These are phyloP conservation scores for Crithidia brevicula DNA, from an alignment of 208 protist genomes.

Conservation along the genomic window DNA sequence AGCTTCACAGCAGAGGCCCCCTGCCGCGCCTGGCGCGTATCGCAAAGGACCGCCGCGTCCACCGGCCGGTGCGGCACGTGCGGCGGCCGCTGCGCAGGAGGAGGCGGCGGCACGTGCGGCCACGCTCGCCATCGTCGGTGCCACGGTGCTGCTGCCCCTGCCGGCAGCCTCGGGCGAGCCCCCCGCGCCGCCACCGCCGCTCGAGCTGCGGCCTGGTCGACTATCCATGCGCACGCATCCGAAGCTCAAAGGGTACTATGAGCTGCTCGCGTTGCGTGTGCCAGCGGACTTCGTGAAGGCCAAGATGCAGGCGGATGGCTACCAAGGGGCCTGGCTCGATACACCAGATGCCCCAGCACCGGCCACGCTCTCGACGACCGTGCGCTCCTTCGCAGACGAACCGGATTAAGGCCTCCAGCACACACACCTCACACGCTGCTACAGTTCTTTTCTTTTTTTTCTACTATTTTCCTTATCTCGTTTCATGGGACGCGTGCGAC, in stretches of 20 bases:
- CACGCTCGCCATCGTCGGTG: slow-evolving; percentile 28
- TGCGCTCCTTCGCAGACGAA: slow-evolving; percentile 45
- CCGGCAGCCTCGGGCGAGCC: slow-evolving; percentile 20
- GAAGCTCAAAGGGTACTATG: slow-evolving; percentile 65
- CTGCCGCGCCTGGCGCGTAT: slow-evolving; percentile 9
- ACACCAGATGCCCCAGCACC: slow-evolving; percentile 61
- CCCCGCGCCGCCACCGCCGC: slow-evolving; percentile 47
- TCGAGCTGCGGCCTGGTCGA: slow-evolving; percentile 31
- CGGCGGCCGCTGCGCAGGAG: slow-evolving; percentile 15
- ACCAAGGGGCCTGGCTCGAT: slow-evolving; percentile 64
- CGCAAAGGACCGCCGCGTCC: slow-evolving; percentile 23
- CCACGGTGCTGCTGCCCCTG: slow-evolving; percentile 22
- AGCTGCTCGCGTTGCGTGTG: slow-evolving; percentile 62
- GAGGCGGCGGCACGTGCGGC: slow-evolving; percentile 13
- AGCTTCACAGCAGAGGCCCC: background rate
- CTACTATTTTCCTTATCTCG: background rate
- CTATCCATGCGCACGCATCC: slow-evolving; percentile 55
- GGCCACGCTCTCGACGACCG: slow-evolving; percentile 22
- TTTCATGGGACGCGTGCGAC: too few species aligned
- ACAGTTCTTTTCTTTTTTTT: background rate
- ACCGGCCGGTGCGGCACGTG: slow-evolving; percentile 13
- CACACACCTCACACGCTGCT: background rate
- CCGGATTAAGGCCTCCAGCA: slow-evolving; percentile 40
- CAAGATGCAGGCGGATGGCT: slow-evolving; percentile 67
- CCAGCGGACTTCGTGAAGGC: slow-evolving; percentile 44